Base-by-base conservation (phyloP, 768 basidiomycete genomes). In the Tricholoma sp. region DNA sequence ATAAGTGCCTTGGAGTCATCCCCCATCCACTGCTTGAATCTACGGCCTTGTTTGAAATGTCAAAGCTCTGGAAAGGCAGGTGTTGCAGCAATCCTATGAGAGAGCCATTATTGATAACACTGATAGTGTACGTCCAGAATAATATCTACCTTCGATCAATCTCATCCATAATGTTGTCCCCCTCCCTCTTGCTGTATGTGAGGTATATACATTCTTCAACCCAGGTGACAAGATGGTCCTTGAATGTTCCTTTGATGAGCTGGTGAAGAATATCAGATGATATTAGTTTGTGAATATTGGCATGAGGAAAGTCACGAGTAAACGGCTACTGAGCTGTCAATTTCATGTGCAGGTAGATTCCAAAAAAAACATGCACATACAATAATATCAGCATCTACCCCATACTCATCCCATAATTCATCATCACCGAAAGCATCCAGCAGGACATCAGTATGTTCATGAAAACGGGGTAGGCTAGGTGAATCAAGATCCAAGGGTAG, bases 91-190 rank as follows among this genome's bases (percentile, higher is more conserved):
- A 50, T 50, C n/a, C 49, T 49, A 24, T 4, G 4, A 1, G 4
- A 24, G 24, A n/a, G n/a, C n/a, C 24, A 24, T 24, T 24, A 24
- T 2, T 24, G 24, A 24, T n/a, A n/a, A n/a, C n/a, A n/a, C n/a
- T n/a, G n/a, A n/a, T n/a, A n/a, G n/a, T n/a, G n/a, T n/a, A n/a
- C n/a, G n/a, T n/a, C n/a, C n/a, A n/a, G n/a, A n/a, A n/a, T n/a
- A n/a, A n/a, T n/a, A n/a, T n/a, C 39, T 32, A 6, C 68, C 57
- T 47, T 70, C 63, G 39, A 41, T 41, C 39, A 41, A 41, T 41
- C 39, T 17, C 39, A 41, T 41, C 39, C 39, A 24, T 41, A 15
- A 41, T 41, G 39, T 41, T 6, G 6, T 41, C 15, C 15, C 15
- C 39, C 15, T 41, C 6, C 39, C 39, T 13, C 39, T 41, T 41